These are phyloP conservation scores for Fusarium papillatum DNA, from an alignment of 2,329 filamentous ascomycete genomes.

Conservation along the genomic window DNA sequence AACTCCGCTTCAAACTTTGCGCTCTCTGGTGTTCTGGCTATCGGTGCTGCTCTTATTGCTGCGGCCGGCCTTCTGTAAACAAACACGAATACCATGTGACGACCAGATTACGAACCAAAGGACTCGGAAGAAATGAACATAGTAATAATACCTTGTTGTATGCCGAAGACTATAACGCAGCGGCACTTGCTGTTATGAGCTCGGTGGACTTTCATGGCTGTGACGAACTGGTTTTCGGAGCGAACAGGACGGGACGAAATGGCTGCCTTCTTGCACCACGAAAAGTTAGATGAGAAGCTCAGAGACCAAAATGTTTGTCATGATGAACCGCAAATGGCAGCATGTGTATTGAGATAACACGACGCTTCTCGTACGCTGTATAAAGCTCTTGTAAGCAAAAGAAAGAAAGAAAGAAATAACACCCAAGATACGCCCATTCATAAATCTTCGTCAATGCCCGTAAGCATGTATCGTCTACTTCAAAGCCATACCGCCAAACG, in stretches of 20 bases:
- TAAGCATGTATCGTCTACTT: slow-evolving; percentile 33
- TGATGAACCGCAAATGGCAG: background rate
- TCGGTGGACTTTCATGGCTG: too few relatives aligned
- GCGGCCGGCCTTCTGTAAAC: slow-evolving; percentile 26
- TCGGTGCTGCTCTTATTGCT: slow-evolving; percentile 28
- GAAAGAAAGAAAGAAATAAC: background rate
- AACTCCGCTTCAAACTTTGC: slow-evolving; percentile 22
- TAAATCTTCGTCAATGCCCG: slow-evolving; percentile 27
- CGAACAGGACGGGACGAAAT: too few relatives aligned
- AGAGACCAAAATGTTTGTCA: background rate
- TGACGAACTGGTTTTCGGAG: too few relatives aligned
- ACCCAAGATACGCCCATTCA: slow-evolving; percentile 8
- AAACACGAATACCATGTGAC: background rate
- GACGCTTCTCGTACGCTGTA: background rate
- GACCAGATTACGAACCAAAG: background rate
- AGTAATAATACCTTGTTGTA: background rate
- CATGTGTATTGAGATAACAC: background rate
- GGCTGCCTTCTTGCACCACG: too few relatives aligned
- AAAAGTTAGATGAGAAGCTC: too few relatives aligned
- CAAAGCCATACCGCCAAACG: slow-evolving; percentile 64
- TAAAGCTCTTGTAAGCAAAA: slow-evolving; percentile 4
- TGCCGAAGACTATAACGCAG: background rate
- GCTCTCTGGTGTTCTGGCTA: slow-evolving; percentile 16
- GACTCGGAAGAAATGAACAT: background rate
- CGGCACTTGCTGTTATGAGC: too few relatives aligned